Conservation (phyloP, 495 filamentous ascomycete species). For the Poronia punctata region DNA sequence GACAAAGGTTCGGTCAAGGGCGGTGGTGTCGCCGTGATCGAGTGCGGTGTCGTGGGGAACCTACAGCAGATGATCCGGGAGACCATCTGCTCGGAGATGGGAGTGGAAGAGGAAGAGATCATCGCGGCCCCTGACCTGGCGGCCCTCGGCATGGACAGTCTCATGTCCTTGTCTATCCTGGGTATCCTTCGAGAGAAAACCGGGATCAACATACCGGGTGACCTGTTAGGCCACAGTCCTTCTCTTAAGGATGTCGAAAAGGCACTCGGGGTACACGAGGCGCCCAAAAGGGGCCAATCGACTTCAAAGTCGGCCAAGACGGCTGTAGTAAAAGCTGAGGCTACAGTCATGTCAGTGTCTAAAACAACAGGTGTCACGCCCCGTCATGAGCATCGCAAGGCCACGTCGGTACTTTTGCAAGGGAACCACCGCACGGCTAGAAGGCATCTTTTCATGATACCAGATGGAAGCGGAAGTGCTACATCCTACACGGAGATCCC, state of each 20-base stretch:
- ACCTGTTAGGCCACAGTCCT: conserved; percentile 41
- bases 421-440: conserved; percentile 54
- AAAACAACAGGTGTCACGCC: conserved; percentile 47
- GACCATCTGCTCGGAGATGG: conserved; percentile 63
- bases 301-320: conserved; percentile 30
- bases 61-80: conserved; percentile 47
- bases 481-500: conserved; percentile 55
- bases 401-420: conserved; percentile 52
- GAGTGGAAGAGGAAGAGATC: conserved; percentile 58
- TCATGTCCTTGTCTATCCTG: conserved; percentile 51
- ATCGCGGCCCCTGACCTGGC: conserved; percentile 42
- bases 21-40: conserved; percentile 19
- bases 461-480: conserved; percentile 69
- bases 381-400: conserved; percentile 63
- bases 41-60: conserved; percentile 28
- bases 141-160: conserved; percentile 54
- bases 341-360: conserved; percentile 23
- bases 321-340: conserved; percentile 35
- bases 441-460: conserved; percentile 64
- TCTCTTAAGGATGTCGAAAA: conserved; percentile 42
- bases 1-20: conserved; percentile 36
- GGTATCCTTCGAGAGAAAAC: conserved; percentile 54
- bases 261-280: conserved; percentile 35
- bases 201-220: conserved; percentile 37
- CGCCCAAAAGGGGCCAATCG: conserved; percentile 26